A percentile compares a stretch with the other conserved stretches of the same genome.
Evolutionary conservation across 768 basidiomycete genomes (phyloP).

Genomic region (Boletus tomentosulus): DNA sequence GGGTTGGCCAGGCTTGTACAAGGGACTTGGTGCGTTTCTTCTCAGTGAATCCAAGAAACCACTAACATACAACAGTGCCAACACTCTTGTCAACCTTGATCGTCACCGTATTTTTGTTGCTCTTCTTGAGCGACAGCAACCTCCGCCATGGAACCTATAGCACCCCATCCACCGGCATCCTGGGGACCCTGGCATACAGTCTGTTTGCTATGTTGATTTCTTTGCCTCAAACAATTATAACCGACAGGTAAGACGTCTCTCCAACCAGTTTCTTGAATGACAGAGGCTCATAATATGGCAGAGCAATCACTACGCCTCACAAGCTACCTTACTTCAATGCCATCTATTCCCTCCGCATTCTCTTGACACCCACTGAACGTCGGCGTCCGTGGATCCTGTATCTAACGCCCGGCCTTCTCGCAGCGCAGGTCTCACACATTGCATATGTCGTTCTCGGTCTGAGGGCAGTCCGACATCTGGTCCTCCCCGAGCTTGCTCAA

Average conservation of each 20-base stretch:
- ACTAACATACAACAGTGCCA: slow-evolving; percentile 45
- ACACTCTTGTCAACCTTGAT: slow-evolving; percentile 45
- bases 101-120: slow-evolving; percentile 53
- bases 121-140: slow-evolving; percentile 53
- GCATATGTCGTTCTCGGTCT: slow-evolving; percentile 43
- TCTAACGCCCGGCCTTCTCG: slow-evolving; percentile 65
- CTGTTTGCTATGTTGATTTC: slow-evolving; percentile 62
- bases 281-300: slow-evolving; percentile 26
- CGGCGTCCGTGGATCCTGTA: slow-evolving; percentile 77
- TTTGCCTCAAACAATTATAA: slow-evolving; percentile 67
- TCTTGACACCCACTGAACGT: slow-evolving; percentile 80
- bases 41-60: slow-evolving; percentile 29
- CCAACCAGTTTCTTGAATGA: neutral
- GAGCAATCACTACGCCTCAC: slow-evolving; percentile 81
- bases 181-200: slow-evolving; percentile 64
- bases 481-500: slow-evolving; percentile 51
- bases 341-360: slow-evolving; percentile 55
- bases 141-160: slow-evolving; percentile 64
- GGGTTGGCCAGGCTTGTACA: slow-evolving; percentile 76
- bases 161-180: slow-evolving; percentile 54
- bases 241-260: slow-evolving; percentile 56
- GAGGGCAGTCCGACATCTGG: slow-evolving; percentile 43
- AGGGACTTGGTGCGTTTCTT: slow-evolving; percentile 57
- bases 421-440: slow-evolving; percentile 41
- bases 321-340: slow-evolving; percentile 61